Evolutionary conservation across 176 grass and related monocot genomes (phyloP).

Genomic region (Tillandsia fasciculata): DNA sequence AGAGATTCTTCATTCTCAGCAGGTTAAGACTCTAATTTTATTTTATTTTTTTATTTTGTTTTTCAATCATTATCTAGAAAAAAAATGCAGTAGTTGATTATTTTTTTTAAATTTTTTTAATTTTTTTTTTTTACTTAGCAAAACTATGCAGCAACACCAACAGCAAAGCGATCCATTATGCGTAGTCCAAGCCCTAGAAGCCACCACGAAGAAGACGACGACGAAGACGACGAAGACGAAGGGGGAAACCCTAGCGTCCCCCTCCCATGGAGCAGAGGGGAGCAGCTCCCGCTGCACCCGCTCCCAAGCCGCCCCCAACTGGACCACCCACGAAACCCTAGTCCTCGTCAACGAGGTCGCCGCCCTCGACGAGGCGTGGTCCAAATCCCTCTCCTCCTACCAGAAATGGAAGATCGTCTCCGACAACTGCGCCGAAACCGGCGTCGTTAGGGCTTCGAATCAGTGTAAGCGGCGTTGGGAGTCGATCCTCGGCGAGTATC

Average conservation of each 20-base stretch:
- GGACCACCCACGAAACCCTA: slow-evolving; percentile 27
- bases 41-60: no score
- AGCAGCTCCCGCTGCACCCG: slow-evolving; percentile 17
- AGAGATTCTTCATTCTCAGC: neutral
- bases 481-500: slow-evolving; percentile 29
- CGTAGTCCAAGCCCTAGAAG: no score
- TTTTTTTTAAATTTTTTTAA: no score
- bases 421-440: slow-evolving; percentile 52
- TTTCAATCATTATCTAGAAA: no score
- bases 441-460: slow-evolving; percentile 29
- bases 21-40: neutral
- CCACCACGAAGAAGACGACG: no score
- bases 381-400: slow-evolving; percentile 67
- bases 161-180: no score
- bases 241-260: no score
- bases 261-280: no score
- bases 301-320: slow-evolving; percentile 48
- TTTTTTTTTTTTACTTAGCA: no score
- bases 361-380: slow-evolving; percentile 65
- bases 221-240: no score
- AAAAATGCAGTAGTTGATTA: no score
- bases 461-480: slow-evolving; percentile 70
- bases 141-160: no score
- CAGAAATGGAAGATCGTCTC: slow-evolving; percentile 95
- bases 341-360: slow-evolving; percentile 30